Evolutionary conservation across 768 basidiomycete genomes (phyloP).

Genomic region (Tulasnella calospora): DNA sequence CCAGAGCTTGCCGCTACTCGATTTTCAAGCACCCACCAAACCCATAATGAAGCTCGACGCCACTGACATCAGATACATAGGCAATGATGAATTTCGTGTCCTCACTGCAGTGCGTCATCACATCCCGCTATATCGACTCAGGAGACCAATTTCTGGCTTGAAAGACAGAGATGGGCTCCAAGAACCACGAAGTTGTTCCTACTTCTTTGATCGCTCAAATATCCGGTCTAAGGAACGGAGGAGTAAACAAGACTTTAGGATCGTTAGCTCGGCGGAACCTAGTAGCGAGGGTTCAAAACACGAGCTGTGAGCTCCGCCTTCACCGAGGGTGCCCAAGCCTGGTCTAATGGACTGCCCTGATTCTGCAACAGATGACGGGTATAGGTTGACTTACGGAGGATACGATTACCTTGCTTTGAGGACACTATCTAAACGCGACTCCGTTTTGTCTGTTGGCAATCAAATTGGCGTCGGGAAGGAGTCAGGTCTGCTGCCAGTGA

Average conservation of each 20-base stretch:
- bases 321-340: background rate
- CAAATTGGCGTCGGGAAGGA: slow-evolving; percentile 99
- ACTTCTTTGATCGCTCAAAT: slow-evolving; percentile 84
- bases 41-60: slow-evolving; percentile 83
- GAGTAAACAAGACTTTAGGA: slow-evolving; percentile 88
- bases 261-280: slow-evolving; percentile 87
- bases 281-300: slow-evolving; percentile 82
- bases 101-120: slow-evolving; percentile 68
- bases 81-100: slow-evolving; percentile 91
- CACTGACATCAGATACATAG: slow-evolving; percentile 88
- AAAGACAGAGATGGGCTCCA: slow-evolving; percentile 95
- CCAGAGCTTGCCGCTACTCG: background rate
- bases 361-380: slow-evolving; percentile 78
- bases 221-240: slow-evolving; percentile 85
- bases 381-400: slow-evolving; percentile 95
- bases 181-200: slow-evolving; percentile 96
- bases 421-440: slow-evolving; percentile 83
- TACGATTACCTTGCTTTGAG: slow-evolving; percentile 95
- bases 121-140: background rate
- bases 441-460: slow-evolving; percentile 88
- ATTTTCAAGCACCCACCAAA: background rate
- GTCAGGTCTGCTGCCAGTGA: slow-evolving; percentile 62
- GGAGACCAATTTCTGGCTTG: background rate
- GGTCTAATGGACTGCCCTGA: background rate
- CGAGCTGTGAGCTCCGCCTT: slow-evolving; percentile 65